Evolutionary conservation across 108 stramenopile species (phyloP).

Genomic region (Pelagomonas calceolata): DNA sequence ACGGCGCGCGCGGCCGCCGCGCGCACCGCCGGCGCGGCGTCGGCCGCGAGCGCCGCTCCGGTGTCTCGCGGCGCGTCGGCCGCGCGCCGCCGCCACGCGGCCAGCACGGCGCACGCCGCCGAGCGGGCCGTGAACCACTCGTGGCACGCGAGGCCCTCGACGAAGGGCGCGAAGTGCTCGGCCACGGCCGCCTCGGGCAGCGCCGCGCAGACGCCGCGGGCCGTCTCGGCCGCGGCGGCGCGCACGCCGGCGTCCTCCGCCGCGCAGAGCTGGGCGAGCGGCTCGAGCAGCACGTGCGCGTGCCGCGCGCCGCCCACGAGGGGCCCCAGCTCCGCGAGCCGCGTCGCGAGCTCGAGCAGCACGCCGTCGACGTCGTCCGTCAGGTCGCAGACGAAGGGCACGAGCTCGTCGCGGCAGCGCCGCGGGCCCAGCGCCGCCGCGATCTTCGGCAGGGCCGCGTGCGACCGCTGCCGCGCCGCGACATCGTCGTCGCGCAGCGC

Average conservation of each 20-base stretch:
- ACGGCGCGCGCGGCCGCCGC: slow-evolving; percentile 69
- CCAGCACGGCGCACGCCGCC: slow-evolving; percentile 69
- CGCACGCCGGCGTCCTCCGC: slow-evolving; percentile 92
- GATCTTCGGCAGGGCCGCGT: slow-evolving; percentile 21
- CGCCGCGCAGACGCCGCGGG: slow-evolving; percentile 32
- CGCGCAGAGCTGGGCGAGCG: slow-evolving; percentile 72
- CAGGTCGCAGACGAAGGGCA: slow-evolving; percentile 40
- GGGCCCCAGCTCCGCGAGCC: slow-evolving; percentile 4
- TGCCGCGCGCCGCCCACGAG: slow-evolving; percentile 27
- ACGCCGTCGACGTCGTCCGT: slow-evolving; percentile 54
- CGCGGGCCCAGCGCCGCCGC: slow-evolving; percentile 41
- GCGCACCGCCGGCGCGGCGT: slow-evolving; percentile 92
- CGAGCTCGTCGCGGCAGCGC: slow-evolving; percentile 41
- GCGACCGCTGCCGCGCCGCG: slow-evolving; percentile 25
- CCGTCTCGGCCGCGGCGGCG: slow-evolving; percentile 63
- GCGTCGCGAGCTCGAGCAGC: slow-evolving; percentile 12
- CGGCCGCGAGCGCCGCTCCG: slow-evolving; percentile 53
- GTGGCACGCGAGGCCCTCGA: slow-evolving; percentile 60
- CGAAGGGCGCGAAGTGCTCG: slow-evolving; percentile 55
- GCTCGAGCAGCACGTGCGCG: slow-evolving; percentile 54
- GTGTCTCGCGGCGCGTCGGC: background rate
- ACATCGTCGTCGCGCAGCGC: slow-evolving; percentile 25
- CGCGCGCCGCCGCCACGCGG: slow-evolving; percentile 54
- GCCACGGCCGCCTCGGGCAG: slow-evolving; percentile 46
- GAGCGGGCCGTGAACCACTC: slow-evolving; percentile 98